Evolutionary conservation across 805 yeast genomes (phyloP).

Genomic region (Saturnispora zaruensis): DNA sequence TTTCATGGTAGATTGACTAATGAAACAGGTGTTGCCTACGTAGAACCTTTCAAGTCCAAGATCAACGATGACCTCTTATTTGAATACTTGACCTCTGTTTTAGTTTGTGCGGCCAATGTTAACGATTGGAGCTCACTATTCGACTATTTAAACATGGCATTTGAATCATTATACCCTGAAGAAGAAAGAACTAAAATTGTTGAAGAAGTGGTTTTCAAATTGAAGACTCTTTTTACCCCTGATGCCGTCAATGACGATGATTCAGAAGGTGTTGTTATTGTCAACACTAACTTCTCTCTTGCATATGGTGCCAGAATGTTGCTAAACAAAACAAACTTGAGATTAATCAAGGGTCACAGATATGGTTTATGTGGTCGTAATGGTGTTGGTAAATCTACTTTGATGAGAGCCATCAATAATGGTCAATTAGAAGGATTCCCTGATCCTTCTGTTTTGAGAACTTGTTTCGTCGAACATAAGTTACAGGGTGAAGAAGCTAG

Average conservation of each 20-base stretch:
- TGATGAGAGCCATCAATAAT: conserved; percentile 93
- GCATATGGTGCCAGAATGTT: conserved; percentile 98
- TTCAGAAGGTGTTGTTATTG: conserved; percentile 84
- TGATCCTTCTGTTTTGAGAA: conserved; percentile 70
- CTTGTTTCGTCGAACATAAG: conserved; percentile 96
- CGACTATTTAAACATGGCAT: conserved; percentile 42
- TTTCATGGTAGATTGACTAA: conserved; percentile 65
- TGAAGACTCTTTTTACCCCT: conserved; percentile 48
- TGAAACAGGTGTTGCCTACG: conserved; percentile 44
- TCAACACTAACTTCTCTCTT: conserved; percentile 87
- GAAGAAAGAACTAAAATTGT: conserved; percentile 32
- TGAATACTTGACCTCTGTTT: conserved; percentile 43
- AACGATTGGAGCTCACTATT: conserved; percentile 59
- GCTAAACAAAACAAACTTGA: conserved; percentile 80
- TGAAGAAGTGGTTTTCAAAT: conserved; percentile 36
- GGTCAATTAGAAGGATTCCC: conserved; percentile 99
- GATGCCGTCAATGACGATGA: conserved; percentile 48
- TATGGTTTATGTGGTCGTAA: conserved; percentile 97
- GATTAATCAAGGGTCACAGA: conserved; percentile 89
- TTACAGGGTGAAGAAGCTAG: conserved; percentile 92
- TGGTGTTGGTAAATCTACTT: conserved; percentile 97
- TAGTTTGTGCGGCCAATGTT: conserved; percentile 60
- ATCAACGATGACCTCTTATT: conserved; percentile 32
- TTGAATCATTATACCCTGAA: conserved; percentile 30
- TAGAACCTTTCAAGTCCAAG: conserved; percentile 23